These are phyloP conservation scores for Nakazawaea pomicola DNA, from an alignment of 805 yeast genomes.

Conservation along the genomic window DNA sequence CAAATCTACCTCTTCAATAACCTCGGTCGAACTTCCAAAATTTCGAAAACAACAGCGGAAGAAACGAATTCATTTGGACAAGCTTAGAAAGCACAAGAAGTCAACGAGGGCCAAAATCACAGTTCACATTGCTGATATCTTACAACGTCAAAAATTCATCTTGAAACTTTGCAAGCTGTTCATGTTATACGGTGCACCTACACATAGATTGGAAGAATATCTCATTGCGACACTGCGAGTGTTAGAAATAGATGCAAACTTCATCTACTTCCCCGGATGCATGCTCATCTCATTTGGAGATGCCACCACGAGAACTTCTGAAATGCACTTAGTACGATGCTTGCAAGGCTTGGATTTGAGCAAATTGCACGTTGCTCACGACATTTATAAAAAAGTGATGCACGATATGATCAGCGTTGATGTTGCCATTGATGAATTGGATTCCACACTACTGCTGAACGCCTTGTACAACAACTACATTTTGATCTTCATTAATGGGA, in stretches of 20 bases:
- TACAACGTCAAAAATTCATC: slow-evolving; percentile 75
- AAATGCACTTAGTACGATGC: slow-evolving; percentile 73
- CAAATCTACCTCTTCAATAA: not conserved
- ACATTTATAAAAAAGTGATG: slow-evolving; percentile 69
- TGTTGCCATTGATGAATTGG: slow-evolving; percentile 64
- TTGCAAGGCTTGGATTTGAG: slow-evolving; percentile 71
- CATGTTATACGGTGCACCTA: slow-evolving; percentile 86
- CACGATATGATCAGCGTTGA: slow-evolving; percentile 77
- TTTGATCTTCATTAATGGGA: slow-evolving; percentile 65
- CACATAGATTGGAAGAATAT: slow-evolving; percentile 81
- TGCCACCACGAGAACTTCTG: slow-evolving; percentile 82
- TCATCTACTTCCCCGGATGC: slow-evolving; percentile 79
- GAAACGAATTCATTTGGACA: not conserved
- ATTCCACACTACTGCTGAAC: slow-evolving; percentile 48
- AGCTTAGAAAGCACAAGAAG: slow-evolving; percentile 31
- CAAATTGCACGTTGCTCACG: slow-evolving; percentile 68
- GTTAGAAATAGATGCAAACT: slow-evolving; percentile 80
- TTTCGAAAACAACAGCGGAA: slow-evolving; percentile 13
- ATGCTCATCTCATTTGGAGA: slow-evolving; percentile 86
- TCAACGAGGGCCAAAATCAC: slow-evolving; percentile 59
- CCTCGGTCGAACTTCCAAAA: slow-evolving; percentile 5
- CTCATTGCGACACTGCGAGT: slow-evolving; percentile 80
- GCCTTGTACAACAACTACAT: slow-evolving; percentile 61
- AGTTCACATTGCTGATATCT: slow-evolving; percentile 72
- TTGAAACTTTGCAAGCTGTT: slow-evolving; percentile 71